These are phyloP conservation scores for Pezicula rhizophila DNA, from an alignment of 2,329 filamentous ascomycete genomes.

Conservation along the genomic window DNA sequence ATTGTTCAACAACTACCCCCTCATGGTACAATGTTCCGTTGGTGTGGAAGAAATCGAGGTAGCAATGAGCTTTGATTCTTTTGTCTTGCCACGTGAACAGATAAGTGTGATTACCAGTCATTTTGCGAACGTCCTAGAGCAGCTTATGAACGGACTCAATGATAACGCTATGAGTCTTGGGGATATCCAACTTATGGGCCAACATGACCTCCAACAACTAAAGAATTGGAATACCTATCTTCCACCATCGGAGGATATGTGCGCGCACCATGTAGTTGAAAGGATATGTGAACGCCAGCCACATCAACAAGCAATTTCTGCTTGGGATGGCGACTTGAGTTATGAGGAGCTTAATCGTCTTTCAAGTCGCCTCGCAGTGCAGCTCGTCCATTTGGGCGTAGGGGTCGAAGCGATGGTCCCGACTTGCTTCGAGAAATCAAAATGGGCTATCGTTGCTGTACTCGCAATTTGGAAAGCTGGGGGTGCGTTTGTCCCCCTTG, in stretches of 20 bases:
- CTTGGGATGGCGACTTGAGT: slow-evolving; percentile 15
- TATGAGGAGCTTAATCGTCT: slow-evolving; percentile 12
- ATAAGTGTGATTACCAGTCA: no score
- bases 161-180: no score
- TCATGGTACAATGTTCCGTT: no score
- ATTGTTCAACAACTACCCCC: not conserved
- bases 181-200: no score
- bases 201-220: no score
- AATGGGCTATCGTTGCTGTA: slow-evolving; percentile 22
- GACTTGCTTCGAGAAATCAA: slow-evolving; percentile 17
- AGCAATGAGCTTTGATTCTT: no score
- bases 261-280: slow-evolving; percentile 8
- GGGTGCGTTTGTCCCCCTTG: slow-evolving; percentile 23
- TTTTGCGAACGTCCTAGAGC: no score
- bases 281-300: not conserved
- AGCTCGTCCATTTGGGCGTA: slow-evolving; percentile 7
- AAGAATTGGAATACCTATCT: no score
- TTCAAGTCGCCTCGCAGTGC: slow-evolving; percentile 5
- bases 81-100: no score
- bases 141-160: no score
- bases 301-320: slow-evolving; percentile 7
- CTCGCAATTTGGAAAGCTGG: slow-evolving; percentile 23
- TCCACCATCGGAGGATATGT: slow-evolving; percentile 3
- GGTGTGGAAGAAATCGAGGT: no score
- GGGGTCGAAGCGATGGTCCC: slow-evolving; percentile 12